These are phyloP conservation scores for Globisporangium sylvaticum DNA, from an alignment of 352 stramenopile species.

Conservation along the genomic window DNA sequence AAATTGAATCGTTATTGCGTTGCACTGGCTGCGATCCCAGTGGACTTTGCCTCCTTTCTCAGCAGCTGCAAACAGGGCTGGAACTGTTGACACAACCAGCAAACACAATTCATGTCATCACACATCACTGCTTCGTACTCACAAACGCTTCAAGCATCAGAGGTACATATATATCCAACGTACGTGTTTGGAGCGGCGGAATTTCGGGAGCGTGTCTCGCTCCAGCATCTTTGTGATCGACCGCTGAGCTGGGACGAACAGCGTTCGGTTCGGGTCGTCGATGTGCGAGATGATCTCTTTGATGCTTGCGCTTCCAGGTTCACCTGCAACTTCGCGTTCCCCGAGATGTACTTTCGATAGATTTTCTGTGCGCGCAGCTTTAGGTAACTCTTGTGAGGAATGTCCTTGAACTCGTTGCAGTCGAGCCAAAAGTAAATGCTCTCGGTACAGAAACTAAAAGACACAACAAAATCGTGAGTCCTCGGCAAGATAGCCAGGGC, in stretches of 20 bases:
- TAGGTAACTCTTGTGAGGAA: constrained; percentile 67
- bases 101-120: neutral
- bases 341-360: constrained; percentile 73
- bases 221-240: constrained; percentile 80
- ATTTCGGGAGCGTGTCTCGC: constrained; percentile 70
- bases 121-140: neutral
- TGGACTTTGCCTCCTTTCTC: constrained; percentile 16
- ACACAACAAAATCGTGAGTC: neutral
- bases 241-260: constrained; percentile 53
- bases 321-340: constrained; percentile 60
- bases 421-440: constrained; percentile 85
- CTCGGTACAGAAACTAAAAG: constrained; percentile 61
- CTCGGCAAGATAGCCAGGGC: neutral
- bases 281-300: constrained; percentile 54
- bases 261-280: constrained; percentile 48
- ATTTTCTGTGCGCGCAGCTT: constrained; percentile 78
- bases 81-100: constrained; percentile 20
- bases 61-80: constrained; percentile 38
- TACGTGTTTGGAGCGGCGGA: constrained; percentile 68
- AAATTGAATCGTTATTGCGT: neutral
- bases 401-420: constrained; percentile 81
- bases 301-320: constrained; percentile 58
- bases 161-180: constrained; percentile 11
- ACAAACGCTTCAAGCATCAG: neutral
- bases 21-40: neutral